These are phyloP conservation scores for Grifola frondosa DNA, from an alignment of 1,284 basidiomycete genomes.

Conservation along the genomic window DNA sequence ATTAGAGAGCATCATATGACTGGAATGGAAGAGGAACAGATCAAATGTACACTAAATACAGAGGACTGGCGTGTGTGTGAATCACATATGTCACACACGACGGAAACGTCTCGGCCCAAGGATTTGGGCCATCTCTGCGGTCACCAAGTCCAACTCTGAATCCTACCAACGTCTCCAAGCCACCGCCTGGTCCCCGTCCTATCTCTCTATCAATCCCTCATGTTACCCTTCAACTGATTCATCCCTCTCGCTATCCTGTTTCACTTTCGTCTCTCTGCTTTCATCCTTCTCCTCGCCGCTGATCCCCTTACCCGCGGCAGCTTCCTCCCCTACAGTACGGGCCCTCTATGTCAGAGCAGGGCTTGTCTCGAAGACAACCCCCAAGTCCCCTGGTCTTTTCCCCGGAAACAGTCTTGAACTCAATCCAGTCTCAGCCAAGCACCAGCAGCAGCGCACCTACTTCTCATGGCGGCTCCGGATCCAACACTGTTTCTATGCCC, in stretches of 20 bases:
- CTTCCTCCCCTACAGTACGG: slow-evolving; percentile 17
- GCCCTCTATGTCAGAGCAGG: slow-evolving; percentile 60
- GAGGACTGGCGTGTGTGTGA: too few relatives aligned
- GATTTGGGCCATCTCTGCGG: too few relatives aligned
- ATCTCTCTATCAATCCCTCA: slow-evolving; percentile 31
- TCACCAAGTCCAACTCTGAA: slow-evolving; percentile 23
- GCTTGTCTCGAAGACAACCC: slow-evolving; percentile 60
- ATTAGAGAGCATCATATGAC: too few relatives aligned
- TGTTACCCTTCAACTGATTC: slow-evolving; percentile 20
- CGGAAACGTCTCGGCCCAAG: too few relatives aligned
- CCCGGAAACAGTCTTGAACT: slow-evolving; percentile 60
- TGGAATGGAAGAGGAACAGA: too few relatives aligned
- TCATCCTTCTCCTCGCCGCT: slow-evolving; percentile 16
- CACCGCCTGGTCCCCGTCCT: slow-evolving; percentile 27
- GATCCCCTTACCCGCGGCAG: slow-evolving; percentile 16
- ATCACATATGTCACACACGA: too few relatives aligned
- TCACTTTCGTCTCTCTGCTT: slow-evolving; percentile 17
- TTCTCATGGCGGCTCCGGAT: slow-evolving; percentile 50
- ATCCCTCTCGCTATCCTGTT: slow-evolving; percentile 22
- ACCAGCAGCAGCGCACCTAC: slow-evolving; percentile 18
- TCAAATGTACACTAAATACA: too few relatives aligned
- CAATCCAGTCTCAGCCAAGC: slow-evolving; percentile 39
- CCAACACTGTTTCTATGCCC: slow-evolving; percentile 82
- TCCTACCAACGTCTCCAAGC: slow-evolving; percentile 23
- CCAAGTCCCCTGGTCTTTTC: slow-evolving; percentile 77